Evolutionary conservation across 768 basidiomycete species (phyloP), one percentile per base, ranked within the genome.

Genomic region (Mycena metata): DNA sequence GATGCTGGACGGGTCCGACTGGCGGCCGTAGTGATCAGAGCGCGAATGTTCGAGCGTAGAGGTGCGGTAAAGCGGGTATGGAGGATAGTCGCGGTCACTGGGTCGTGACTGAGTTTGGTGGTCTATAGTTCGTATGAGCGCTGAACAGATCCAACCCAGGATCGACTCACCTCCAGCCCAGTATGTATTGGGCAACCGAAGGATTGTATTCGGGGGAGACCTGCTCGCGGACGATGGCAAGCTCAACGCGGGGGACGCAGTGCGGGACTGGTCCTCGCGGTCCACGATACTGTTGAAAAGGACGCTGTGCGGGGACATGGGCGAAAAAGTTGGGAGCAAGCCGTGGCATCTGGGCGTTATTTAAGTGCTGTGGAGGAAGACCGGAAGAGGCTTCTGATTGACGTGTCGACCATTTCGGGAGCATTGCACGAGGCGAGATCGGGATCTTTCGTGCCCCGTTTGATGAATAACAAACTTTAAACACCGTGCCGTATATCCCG

Each of bases 301-400:
- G 33, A 51, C 57, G 50, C 65, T 66, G 47, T 66, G 65, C 21
- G 65, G 15, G 21, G 65, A 49, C 64, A 66, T 60, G 65, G 64
- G 64, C 42, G 64, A 43, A 59, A 17, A 55, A 36, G 52, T 21
- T 39, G 41, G 57, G n/a, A 47, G n/a, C 56, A 36, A 46, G 41
- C 11, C 50, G 50, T 16, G 42, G 19, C 52, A 42, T 15, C 21
- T 21, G 52, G 43, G 41, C 30, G n/a, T 26, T 58, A 60, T 52
- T 36, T 60, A 56, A 43, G 36, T 46, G 43, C 36, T 51, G 50
- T 62, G 50, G 60, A 49, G 49, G 49, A 61, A 61, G 62, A 55
- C 24, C 62, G 62, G 61, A 26, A 26, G 23, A 26, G 39, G 23
- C 9, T 30, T 59, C 57, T 66, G 64, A 66, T 66, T 66, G 57